phyloP scores from a whole-genome alignment of 2,329 filamentous ascomycete genomes.

The Colletotrichum godetiae region DNA sequence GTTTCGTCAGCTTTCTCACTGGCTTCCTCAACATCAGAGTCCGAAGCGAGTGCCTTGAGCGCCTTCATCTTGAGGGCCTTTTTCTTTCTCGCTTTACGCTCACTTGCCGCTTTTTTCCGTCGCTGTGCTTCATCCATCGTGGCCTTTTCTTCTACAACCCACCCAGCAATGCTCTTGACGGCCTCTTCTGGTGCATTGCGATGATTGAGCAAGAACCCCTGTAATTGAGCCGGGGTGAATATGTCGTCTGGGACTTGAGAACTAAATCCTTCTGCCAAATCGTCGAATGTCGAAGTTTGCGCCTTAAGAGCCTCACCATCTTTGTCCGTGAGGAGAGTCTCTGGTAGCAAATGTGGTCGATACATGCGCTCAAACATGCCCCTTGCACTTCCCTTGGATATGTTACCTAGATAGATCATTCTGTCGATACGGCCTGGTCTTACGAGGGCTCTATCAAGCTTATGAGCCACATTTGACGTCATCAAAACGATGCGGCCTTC shows the following conservation, averaged over 20 bases:
- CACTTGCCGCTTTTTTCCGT: slow-evolving; percentile 2
- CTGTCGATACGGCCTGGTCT: slow-evolving; percentile 77
- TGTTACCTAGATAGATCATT: slow-evolving; percentile 72
- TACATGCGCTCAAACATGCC: slow-evolving; percentile 35
- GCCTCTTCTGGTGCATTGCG: not conserved
- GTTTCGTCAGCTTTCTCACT: not conserved
- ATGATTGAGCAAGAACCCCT: slow-evolving; percentile 28
- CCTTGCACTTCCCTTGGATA: slow-evolving; percentile 48
- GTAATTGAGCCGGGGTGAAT: slow-evolving; percentile 30
- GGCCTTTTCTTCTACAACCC: slow-evolving; percentile 26
- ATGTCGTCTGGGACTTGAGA: slow-evolving; percentile 13
- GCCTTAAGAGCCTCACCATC: not conserved
- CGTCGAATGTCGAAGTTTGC: not conserved
- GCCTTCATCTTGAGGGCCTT: slow-evolving; percentile 17
- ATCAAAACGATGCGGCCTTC: slow-evolving; percentile 77
- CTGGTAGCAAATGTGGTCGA: not conserved
- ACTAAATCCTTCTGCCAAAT: slow-evolving; percentile 6
- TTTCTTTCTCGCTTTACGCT: slow-evolving; percentile 23
- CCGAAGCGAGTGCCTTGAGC: not conserved
- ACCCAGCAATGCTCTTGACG: not conserved
- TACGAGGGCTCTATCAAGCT: slow-evolving; percentile 70
- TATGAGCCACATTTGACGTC: slow-evolving; percentile 75
- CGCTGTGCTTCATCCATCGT: slow-evolving; percentile 23
- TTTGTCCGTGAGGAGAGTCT: not conserved
- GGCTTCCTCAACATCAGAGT: not conserved